Conservation (phyloP, 139 green algal species). For the Volvox reticuliferus region DNA sequence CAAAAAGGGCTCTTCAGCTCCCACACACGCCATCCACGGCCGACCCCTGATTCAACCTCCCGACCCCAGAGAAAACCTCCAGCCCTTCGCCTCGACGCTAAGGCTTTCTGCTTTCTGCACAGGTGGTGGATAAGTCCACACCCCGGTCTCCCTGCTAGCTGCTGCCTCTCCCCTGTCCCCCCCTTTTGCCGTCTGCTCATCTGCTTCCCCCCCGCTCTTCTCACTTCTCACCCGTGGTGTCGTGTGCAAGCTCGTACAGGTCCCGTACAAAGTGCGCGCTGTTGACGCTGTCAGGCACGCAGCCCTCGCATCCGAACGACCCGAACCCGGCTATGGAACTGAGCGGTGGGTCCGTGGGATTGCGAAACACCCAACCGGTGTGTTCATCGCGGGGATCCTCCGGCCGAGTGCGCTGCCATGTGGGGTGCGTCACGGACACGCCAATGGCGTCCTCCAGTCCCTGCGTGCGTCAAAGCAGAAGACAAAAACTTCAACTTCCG, state of each 20-base stretch:
- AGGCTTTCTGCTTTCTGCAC: no score
- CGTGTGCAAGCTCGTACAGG: slow-evolving; percentile 84
- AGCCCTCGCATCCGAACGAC: slow-evolving; percentile 72
- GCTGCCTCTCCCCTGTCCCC: no score
- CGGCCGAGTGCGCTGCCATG: slow-evolving; percentile 86
- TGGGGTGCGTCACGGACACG: slow-evolving; percentile 90
- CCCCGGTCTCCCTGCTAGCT: no score
- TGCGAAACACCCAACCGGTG: slow-evolving; percentile 87
- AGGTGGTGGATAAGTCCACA: no score
- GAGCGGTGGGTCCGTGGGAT: slow-evolving; percentile 71
- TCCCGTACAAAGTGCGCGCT: slow-evolving; percentile 81
- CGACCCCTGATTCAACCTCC: no score
- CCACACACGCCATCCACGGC: no score
- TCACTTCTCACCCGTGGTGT: slow-evolving; percentile 67
- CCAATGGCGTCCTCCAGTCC: slow-evolving; percentile 86
- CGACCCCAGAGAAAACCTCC: no score
- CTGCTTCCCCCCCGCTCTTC: no score
- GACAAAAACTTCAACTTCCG: no score
- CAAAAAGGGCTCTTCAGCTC: no score
- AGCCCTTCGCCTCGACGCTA: no score
- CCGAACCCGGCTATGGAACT: slow-evolving; percentile 61
- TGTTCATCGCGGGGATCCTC: slow-evolving; percentile 87
- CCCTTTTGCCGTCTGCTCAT: no score
- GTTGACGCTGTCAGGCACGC: slow-evolving; percentile 86
- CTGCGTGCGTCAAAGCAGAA: slow-evolving; percentile 45